Conservation (phyloP, 768 basidiomycete species). For the Fomitopsis serialis region DNA sequence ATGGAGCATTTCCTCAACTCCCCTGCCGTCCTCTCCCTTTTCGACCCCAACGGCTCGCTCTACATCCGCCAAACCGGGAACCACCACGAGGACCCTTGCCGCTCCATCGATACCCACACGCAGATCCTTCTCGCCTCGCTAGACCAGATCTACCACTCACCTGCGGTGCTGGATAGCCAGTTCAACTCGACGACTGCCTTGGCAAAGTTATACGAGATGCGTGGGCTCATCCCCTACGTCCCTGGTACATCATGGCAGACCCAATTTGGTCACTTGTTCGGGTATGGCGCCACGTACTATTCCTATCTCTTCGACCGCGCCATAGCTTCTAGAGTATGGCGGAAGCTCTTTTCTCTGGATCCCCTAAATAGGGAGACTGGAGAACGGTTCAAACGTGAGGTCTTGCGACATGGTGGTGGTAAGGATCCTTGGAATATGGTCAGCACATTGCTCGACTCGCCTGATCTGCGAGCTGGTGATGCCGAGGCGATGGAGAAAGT, state of each 20-base stretch:
- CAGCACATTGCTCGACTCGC: slow-evolving; percentile 56
- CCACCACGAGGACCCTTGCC: slow-evolving; percentile 71
- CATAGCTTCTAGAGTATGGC: slow-evolving; percentile 91
- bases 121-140: slow-evolving; percentile 86
- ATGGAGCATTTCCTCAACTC: slow-evolving; percentile 98
- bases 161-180: slow-evolving; percentile 40
- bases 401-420: slow-evolving; percentile 81
- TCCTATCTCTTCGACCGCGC: slow-evolving; percentile 96
- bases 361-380: slow-evolving; percentile 72
- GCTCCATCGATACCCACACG: slow-evolving; percentile 81
- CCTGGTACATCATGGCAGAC: slow-evolving; percentile 89
- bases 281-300: slow-evolving; percentile 97
- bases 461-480: slow-evolving; percentile 67
- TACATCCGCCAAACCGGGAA: slow-evolving; percentile 46
- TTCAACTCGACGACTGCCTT: slow-evolving; percentile 76
- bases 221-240: slow-evolving; percentile 81
- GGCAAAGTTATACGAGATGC: slow-evolving; percentile 53
- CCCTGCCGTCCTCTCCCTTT: slow-evolving; percentile 74
- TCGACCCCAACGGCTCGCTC: slow-evolving; percentile 49
- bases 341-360: slow-evolving; percentile 59
- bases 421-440: slow-evolving; percentile 95
- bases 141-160: slow-evolving; percentile 89
- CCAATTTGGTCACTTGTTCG: slow-evolving; percentile 92
- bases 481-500: slow-evolving; percentile 84
- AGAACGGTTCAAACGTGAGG: slow-evolving; percentile 72